Evolutionary conservation across 1,284 basidiomycete genomes (phyloP).

Genomic region (Golubevia pallescens): DNA sequence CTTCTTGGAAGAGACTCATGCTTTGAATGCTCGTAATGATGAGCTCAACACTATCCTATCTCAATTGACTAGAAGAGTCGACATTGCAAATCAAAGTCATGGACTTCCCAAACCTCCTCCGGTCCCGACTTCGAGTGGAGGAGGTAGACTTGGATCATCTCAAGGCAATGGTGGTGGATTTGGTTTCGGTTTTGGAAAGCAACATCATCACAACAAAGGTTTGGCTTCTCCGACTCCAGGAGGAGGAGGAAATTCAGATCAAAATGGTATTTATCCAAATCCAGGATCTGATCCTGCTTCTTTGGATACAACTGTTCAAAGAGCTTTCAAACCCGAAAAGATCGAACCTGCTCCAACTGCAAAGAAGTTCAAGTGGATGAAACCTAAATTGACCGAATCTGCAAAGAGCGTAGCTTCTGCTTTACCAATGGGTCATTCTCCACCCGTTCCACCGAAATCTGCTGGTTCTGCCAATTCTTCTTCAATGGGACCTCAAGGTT

Average conservation of each 20-base stretch:
- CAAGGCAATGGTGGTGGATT: slow-evolving; percentile 17
- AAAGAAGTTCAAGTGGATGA: slow-evolving; percentile 70
- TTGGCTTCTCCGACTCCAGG: background rate
- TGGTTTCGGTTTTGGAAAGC: slow-evolving; percentile 34
- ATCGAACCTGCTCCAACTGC: slow-evolving; percentile 65
- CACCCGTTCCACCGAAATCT: slow-evolving; percentile 25
- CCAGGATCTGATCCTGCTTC: slow-evolving; percentile 11
- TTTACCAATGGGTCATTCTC: slow-evolving; percentile 12
- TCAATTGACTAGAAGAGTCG: slow-evolving; percentile 65
- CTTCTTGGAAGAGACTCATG: slow-evolving; percentile 87
- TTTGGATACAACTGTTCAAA: slow-evolving; percentile 65
- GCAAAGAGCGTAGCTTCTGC: slow-evolving; percentile 16
- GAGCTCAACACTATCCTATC: slow-evolving; percentile 84
- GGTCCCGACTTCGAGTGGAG: background rate
- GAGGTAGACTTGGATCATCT: background rate
- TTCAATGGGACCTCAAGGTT: background rate
- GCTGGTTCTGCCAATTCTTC: background rate
- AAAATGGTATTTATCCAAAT: slow-evolving; percentile 29
- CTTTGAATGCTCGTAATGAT: slow-evolving; percentile 87
- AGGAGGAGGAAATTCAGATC: slow-evolving; percentile 5
- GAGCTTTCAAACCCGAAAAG: slow-evolving; percentile 65
- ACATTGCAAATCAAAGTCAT: slow-evolving; percentile 14
- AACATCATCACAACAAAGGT: slow-evolving; percentile 19
- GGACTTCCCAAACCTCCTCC: slow-evolving; percentile 5
- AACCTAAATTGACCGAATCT: slow-evolving; percentile 54